Evolutionary conservation across 495 filamentous ascomycete genomes (phyloP).

Genomic region (Penicillium crystallinum): DNA sequence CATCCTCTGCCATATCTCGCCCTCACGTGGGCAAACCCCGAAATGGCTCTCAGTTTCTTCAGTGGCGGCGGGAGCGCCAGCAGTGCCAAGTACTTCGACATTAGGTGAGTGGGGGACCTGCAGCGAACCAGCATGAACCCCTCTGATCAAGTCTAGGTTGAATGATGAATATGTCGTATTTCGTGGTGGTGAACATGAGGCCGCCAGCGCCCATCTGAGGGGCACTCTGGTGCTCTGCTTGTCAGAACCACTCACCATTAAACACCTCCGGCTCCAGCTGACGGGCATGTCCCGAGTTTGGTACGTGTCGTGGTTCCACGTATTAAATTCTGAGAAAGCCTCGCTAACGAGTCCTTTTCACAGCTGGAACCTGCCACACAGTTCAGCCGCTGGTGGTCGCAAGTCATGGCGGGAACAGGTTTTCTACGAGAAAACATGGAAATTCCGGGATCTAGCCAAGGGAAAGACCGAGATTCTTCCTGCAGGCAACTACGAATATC

Average conservation of each 20-base stretch:
- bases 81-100: constrained; percentile 52
- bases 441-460: constrained; percentile 46
- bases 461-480: constrained; percentile 56
- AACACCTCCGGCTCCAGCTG: constrained; percentile 65
- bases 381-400: constrained; percentile 37
- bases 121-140: background rate
- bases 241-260: constrained; percentile 60
- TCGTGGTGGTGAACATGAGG: constrained; percentile 68
- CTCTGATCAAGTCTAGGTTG: constrained; percentile 46
- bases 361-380: constrained; percentile 48
- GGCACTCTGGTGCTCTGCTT: constrained; percentile 74
- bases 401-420: constrained; percentile 49
- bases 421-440: constrained; percentile 53
- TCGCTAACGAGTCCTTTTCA: constrained; percentile 5
- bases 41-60: constrained; percentile 50
- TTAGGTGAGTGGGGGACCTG: constrained; percentile 38
- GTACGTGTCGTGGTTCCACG: constrained; percentile 44
- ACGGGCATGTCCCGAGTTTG: constrained; percentile 65
- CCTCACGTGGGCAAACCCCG: constrained; percentile 13
- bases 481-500: constrained; percentile 84
- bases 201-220: constrained; percentile 66
- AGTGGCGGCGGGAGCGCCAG: constrained; percentile 42
- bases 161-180: constrained; percentile 77
- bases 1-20: background rate
- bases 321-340: background rate